A percentile compares a stretch with the other conserved stretches of the same genome.
Conservation (phyloP, 805 yeast species). For the Kuraishia ogatae region DNA sequence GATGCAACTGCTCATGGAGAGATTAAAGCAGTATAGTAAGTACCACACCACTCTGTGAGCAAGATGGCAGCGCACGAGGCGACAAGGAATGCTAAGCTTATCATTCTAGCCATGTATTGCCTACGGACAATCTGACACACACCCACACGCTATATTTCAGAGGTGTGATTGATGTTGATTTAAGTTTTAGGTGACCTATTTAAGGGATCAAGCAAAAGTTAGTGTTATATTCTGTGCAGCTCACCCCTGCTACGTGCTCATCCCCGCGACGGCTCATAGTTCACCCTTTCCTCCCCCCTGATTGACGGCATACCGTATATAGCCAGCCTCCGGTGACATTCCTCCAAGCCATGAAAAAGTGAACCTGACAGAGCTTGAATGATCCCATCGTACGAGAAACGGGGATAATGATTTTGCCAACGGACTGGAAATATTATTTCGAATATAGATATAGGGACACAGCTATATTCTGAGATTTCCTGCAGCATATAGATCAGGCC, state of each 20-base stretch:
- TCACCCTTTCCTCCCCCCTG: background rate
- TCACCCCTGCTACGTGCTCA: too few relatives aligned
- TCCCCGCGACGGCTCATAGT: background rate
- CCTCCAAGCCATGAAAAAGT: background rate
- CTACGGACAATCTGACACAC: background rate
- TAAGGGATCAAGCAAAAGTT: too few relatives aligned
- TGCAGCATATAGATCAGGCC: background rate
- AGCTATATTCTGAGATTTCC: too few relatives aligned
- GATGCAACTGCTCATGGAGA: background rate
- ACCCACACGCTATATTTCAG: background rate
- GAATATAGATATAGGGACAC: background rate
- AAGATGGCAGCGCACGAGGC: background rate
- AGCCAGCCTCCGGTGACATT: background rate
- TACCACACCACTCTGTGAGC: background rate
- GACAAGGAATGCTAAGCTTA: background rate
- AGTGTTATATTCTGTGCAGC: too few relatives aligned
- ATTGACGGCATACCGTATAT: background rate
- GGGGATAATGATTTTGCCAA: too few relatives aligned
- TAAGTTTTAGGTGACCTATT: background rate
- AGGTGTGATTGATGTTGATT: too few relatives aligned
- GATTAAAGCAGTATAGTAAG: background rate
- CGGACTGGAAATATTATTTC: too few relatives aligned
- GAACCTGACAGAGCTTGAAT: background rate
- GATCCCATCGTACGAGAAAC: background rate
- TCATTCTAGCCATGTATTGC: too few relatives aligned